These are phyloP conservation scores for Rugosomyces carneus DNA, from an alignment of 1,284 basidiomycete genomes.

Conservation along the genomic window DNA sequence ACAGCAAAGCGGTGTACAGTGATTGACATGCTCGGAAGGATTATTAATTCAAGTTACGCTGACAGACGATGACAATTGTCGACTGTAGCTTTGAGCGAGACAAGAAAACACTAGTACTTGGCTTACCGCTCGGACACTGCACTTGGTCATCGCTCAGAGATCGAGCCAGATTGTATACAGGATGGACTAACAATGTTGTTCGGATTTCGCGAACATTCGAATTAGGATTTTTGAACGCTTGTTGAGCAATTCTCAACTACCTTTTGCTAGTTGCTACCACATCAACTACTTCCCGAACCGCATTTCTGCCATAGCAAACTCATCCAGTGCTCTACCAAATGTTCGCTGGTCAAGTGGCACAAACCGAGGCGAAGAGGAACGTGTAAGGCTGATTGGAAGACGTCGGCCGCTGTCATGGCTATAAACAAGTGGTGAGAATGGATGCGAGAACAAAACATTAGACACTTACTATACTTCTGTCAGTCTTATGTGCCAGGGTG, in stretches of 20 bases:
- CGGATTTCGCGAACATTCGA: not conserved
- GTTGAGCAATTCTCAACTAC: too few species aligned
- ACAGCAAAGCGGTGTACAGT: not conserved
- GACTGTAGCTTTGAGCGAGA: too few species aligned
- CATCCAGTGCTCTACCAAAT: conserved; percentile 63
- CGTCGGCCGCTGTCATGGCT: conserved; percentile 21
- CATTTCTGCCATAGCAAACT: conserved; percentile 65
- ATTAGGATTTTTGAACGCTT: not conserved
- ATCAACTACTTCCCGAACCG: conserved; percentile 56
- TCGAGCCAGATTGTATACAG: too few species aligned
- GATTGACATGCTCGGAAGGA: not conserved
- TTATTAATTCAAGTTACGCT: not conserved
- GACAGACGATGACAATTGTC: not conserved
- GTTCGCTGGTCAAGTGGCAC: conserved; percentile 41
- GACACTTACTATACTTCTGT: conserved; percentile 66
- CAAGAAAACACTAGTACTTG: too few species aligned
- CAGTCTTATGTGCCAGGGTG: conserved; percentile 72
- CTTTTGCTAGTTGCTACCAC: not conserved
- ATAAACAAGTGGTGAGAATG: conserved; percentile 2
- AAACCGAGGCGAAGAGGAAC: conserved; percentile 8
- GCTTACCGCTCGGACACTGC: too few species aligned
- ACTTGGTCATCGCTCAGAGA: too few species aligned
- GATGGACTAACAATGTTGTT: not conserved
- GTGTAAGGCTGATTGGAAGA: conserved; percentile 9
- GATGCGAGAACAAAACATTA: not conserved